Conservation (phyloP, 345 rosid species). For the Melaleuca quinquenervia region DNA sequence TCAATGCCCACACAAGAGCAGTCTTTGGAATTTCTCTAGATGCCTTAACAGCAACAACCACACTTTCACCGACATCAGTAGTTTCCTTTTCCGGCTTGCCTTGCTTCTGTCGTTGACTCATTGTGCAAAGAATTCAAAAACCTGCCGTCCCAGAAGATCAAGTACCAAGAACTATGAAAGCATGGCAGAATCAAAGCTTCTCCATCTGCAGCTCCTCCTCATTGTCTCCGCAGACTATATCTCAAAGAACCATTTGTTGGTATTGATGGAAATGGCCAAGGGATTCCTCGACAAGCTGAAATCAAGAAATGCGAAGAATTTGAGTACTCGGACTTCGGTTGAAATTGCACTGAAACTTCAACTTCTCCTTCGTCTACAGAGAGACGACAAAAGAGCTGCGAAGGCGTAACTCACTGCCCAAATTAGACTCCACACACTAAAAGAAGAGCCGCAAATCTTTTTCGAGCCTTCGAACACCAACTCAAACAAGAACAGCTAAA, state of each 20-base stretch:
- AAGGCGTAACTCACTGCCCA: neutral
- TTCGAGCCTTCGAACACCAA: neutral
- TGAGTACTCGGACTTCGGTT: neutral
- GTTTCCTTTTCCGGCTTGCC: neutral
- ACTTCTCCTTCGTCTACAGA: neutral
- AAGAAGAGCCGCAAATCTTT: neutral
- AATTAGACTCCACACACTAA: neutral
- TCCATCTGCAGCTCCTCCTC: neutral
- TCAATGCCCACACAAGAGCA: slow-evolving; percentile 96
- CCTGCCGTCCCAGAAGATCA: neutral
- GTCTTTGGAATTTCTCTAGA: slow-evolving; percentile 18
- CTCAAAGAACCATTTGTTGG: neutral
- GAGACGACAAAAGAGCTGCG: neutral
- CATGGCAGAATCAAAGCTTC: neutral
- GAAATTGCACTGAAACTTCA: neutral
- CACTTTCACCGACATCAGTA: neutral
- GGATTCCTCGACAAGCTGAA: neutral
- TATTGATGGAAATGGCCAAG: neutral
- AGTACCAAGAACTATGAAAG: neutral
- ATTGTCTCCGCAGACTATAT: neutral
- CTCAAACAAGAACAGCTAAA: neutral
- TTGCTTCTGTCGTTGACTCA: neutral
- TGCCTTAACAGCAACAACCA: neutral
- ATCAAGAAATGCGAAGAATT: neutral
- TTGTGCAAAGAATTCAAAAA: neutral